Conservation (phyloP, 129 eudicot genomes). For the Gnaphalium uliginosum region DNA sequence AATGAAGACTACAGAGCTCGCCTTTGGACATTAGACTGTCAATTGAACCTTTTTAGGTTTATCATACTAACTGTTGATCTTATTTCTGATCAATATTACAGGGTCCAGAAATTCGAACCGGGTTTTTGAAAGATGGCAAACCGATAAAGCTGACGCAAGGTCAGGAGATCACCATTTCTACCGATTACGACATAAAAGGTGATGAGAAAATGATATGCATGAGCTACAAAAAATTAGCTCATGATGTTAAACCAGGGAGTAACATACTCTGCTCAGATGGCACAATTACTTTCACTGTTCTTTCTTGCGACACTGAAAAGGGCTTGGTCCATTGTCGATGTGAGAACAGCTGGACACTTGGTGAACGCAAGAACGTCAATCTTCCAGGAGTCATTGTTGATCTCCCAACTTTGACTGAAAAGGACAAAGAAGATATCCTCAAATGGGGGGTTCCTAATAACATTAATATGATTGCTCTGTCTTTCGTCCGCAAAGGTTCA, state of each 20-base stretch:
- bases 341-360: conserved; percentile 41
- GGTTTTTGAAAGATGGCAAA: conserved; percentile 44
- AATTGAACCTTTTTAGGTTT: not conserved
- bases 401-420: conserved; percentile 46
- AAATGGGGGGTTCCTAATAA: conserved; percentile 44
- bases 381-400: conserved; percentile 47
- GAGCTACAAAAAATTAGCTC: conserved; percentile 47
- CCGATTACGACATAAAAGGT: conserved; percentile 38
- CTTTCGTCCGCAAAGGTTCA: conserved; percentile 47
- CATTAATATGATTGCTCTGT: conserved; percentile 40
- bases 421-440: conserved; percentile 42
- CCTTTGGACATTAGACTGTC: not conserved
- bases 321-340: conserved; percentile 45
- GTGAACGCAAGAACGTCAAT: conserved; percentile 50
- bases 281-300: conserved; percentile 40
- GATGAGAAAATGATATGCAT: conserved; percentile 44
- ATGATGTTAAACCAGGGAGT: conserved; percentile 38
- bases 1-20: not conserved
- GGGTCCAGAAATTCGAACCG: conserved; percentile 52
- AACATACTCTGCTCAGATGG: conserved; percentile 41
- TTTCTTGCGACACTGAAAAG: conserved; percentile 36
- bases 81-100: conserved; percentile 7
- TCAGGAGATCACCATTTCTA: conserved; percentile 41
- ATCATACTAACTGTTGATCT: conserved; percentile 15
- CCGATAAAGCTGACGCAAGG: conserved; percentile 39